Base-by-base conservation (phyloP, 1,139 yeast species). In the Taphrina deformans region DNA sequence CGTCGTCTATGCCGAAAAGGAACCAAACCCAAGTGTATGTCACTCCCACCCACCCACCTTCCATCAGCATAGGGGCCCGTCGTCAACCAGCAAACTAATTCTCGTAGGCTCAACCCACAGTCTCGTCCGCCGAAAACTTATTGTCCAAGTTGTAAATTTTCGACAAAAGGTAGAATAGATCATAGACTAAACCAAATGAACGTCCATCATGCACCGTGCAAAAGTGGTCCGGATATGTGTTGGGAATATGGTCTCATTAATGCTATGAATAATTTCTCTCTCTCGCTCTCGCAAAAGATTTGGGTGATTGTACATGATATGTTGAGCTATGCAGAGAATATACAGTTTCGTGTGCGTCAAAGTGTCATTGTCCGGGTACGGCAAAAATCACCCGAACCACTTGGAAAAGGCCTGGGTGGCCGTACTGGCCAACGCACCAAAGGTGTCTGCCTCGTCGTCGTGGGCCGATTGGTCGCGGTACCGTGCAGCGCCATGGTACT, bases 1-100 rank as follows among this genome's bases (percentile, higher is more conserved):
- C 67, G 83, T 89, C 70, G 77, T 78, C 60, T 89, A 86, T 75
- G 79, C 85, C 63, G 92, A 84, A 70, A 81, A 80, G 73, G 97
- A 90, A 77, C 78, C 82, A 38, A 77, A 79, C 40, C 74, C 72
- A 67, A 88, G 80, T 55, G 89, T 83, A 72, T 80, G 86, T 62
- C 89, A 84, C 68, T 44, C 41, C 26, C 35, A 10, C 50, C 48
- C 50, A 5, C 14, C 50, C n/a, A 16, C 29, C 9, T 2, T 26
- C 21, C 27, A 6, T 6, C n/a, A 9, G 6, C 2, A 2, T 2
- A 24, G 27, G 24, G 5, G 21, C 14, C 12, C 6, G 21, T 40
- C n/a, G 7, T 40, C n/a, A 6, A 14, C 16, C 12, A 45, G 50
- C 4, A 24, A 45, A n/a, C 35, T 48, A 27, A 48, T 26, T 7